Evolutionary conservation across 129 eudicot genomes (phyloP), one percentile per base, ranked within the genome.

Genomic region (Heracleum sosnowskyi): DNA sequence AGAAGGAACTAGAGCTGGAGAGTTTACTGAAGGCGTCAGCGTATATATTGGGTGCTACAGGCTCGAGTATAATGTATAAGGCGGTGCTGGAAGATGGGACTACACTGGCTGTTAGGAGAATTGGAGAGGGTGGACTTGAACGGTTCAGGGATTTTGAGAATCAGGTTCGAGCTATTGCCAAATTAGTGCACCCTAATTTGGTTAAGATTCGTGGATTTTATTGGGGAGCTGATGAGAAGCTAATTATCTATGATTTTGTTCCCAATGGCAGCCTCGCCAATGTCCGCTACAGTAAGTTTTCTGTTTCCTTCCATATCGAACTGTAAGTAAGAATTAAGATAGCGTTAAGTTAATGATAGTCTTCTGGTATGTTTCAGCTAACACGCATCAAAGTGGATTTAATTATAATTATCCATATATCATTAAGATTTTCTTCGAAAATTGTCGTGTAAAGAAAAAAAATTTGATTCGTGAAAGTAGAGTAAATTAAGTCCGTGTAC

Each of bases 241-340:
- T 96, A 42, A 84, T 96, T 15, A 92, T 96, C 81, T 96, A 96
- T 53, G 99, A 96, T 39, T 96, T 82, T 79, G 91, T 96, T 82
- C 94, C 99, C 69, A 92, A 96, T 85, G 99, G 97, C 31, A 96
- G 90, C 82, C 94, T 96, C 41, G 96, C 97, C 57, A 96, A 87
- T 74, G 91, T 95, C 36, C 95, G 97, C 78, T 89, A 90, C 86
- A 83, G 99, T 96, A 85, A 85, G 99, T 83, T 31, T 78, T 62
- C 64, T 75, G 69, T n/a, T 35, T 4, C 57, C 22, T 40, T 11
- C 13, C 46, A 60, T n/a, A 33, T 77, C 69, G 41, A 78, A 42
- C 68, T 63, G 5, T 57, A 45, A 78, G 88, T 83, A 84, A n/a
- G 33, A 60, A n/a, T 60, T n/a, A n/a, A 79, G 16, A 10, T 60